phyloP scores from a whole-genome alignment of 148 eudicot species.

The Arbutus unedo region DNA sequence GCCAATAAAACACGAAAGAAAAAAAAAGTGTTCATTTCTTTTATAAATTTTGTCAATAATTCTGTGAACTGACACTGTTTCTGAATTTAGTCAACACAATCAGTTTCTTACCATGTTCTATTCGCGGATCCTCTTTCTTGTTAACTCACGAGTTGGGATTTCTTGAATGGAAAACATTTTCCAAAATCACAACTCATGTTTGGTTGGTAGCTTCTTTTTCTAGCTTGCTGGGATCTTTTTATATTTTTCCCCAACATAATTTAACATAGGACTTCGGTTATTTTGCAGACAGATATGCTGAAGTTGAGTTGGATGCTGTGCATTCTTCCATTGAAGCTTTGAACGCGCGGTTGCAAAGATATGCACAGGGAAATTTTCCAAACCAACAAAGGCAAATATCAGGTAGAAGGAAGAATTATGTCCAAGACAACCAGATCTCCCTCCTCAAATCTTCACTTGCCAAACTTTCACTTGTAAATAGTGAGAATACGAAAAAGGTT shows the following conservation, averaged over 20 bases:
- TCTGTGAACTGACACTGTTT: background rate
- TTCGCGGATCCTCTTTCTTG: background rate
- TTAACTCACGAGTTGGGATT: background rate
- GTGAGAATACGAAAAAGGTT: constrained; percentile 73
- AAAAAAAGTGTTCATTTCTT: background rate
- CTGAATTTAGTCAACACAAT: background rate
- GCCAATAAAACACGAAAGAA: background rate
- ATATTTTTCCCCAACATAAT: background rate
- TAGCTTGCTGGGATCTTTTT: background rate
- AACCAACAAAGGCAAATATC: constrained; percentile 33
- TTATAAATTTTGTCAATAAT: background rate
- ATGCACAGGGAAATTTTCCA: constrained; percentile 32
- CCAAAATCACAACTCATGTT: no score
- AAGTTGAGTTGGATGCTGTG: constrained; percentile 80
- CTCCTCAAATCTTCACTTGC: constrained; percentile 59
- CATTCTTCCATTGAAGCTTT: constrained; percentile 73
- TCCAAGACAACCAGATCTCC: constrained; percentile 54
- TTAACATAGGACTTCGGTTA: background rate
- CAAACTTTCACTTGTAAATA: constrained; percentile 80
- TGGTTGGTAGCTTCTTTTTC: constrained; percentile 4
- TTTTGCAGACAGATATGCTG: constrained; percentile 69
- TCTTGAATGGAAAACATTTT: constrained; percentile 6
- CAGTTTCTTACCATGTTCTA: background rate
- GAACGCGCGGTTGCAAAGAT: constrained; percentile 66
- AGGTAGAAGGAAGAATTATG: constrained; percentile 33